Percentiles rank a stretch among this genome's conserved stretches.
These are phyloP conservation scores for Fusarium annulatum DNA, from an alignment of 2,329 filamentous ascomycete genomes.

Conservation along the genomic window DNA sequence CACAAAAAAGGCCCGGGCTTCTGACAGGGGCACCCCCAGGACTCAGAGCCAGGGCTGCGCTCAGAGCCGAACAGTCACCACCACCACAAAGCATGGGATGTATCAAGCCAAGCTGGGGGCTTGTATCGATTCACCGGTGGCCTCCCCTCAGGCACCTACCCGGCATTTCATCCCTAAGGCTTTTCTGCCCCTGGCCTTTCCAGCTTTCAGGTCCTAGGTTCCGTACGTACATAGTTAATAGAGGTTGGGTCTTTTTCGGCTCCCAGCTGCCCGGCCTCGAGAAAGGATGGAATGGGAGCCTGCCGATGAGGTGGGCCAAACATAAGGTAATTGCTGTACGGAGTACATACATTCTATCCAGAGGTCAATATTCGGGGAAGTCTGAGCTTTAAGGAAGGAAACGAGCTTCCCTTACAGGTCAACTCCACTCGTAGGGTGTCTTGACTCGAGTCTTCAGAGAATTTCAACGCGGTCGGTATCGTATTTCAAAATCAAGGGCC, in stretches of 20 bases:
- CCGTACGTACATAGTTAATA: not conserved
- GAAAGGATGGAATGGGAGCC: constrained; percentile 13
- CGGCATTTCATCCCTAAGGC: constrained; percentile 27
- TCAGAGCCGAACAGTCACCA: constrained; percentile 16
- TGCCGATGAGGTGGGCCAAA: constrained; percentile 22
- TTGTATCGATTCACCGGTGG: constrained; percentile 18
- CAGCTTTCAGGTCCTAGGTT: constrained; percentile 11
- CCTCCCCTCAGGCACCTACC: constrained; percentile 5
- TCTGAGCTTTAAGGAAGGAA: not conserved
- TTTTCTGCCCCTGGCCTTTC: constrained; percentile 19
- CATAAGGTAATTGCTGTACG: not conserved
- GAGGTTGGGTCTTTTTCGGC: constrained; percentile 10
- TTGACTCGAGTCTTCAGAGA: constrained; percentile 34
- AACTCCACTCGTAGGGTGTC: constrained; percentile 27
- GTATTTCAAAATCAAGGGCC: not conserved
- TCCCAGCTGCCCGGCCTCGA: constrained; percentile 15
- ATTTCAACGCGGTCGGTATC: constrained; percentile 4
- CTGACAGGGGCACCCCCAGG: constrained; percentile 18
- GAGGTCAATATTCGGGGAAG: constrained; percentile 12
- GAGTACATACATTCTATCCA: not conserved
- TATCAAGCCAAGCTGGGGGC: constrained; percentile 8
- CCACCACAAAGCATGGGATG: constrained; percentile 1
- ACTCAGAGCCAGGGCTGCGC: constrained; percentile 22
- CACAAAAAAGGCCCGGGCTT: constrained; percentile 32
- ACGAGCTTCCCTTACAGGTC: constrained; percentile 14